Evolutionary conservation across 75 land plant species (phyloP), one percentile per base, ranked within the genome.

Genomic region (Chamaecyparis obtusa): DNA sequence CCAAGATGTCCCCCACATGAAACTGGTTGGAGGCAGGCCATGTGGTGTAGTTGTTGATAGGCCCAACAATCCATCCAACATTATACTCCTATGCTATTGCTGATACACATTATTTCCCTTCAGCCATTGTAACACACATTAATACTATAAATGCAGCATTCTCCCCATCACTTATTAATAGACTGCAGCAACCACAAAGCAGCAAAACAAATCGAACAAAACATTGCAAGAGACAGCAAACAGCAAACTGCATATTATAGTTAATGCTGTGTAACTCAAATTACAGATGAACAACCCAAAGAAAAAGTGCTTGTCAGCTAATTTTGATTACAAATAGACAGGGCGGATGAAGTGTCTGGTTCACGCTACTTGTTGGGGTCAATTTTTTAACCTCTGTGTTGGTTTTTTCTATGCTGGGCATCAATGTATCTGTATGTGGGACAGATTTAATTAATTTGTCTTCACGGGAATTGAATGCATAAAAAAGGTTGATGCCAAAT

Each of bases 11-110:
- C 48, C 82, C 82, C 9, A 79, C 82, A 43, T 79, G 82, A 24
- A 79, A 79, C 46, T 37, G 48, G 0, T 39, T 79, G 82, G 82
- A 43, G n/a, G 44, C 46, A 21, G 82, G 2, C 82, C 82, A 79
- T 6, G 49, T 24, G 10, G 48, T 79, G n/a, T 43, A 79, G 27
- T 79, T 79, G 46, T 79, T 79, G n/a, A 79, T 9, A 43, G 81
- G 46, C 82, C 82, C 82, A 79, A 79, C n/a, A 24, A 79, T 79
- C 48, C 82, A 79, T 43, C 82, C 82, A 36, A 79, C 48, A 21
- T 39, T 79, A 79, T 39, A 79, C 21, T 39, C 82, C 43, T 43
- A 46, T 79, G 82, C 48, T 9, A 79, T 27, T 79, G 82, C 82
- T 2, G 9, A 41, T 14, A 21, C 11, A 11, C 10, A 39, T 39